Evolutionary conservation across 441 rosid genomes (phyloP), one percentile per base, ranked within the genome.

Genomic region (Jatropha multifida): DNA sequence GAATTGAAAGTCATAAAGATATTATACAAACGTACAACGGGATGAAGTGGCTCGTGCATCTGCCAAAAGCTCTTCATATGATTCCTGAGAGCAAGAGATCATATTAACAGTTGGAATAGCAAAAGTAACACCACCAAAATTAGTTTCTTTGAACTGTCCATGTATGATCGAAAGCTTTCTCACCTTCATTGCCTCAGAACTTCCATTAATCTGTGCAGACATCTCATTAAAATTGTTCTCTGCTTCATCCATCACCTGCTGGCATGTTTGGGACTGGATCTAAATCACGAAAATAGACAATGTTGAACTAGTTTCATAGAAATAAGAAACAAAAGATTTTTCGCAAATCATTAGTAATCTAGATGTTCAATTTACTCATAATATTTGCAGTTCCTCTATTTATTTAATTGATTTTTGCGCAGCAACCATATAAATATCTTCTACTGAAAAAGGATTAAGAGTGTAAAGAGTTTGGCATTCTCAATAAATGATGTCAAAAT

Each of bases 171-270:
- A 56, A 48, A 65, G 40, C 20, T 58, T 67, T 32, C 37, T 71
- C 49, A 82, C 89, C 86, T 83, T 85, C 87, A 83, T 83, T 65
- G 83, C 85, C 71, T 83, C 77, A 55, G 26, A 78, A 77, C 74
- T 84, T 60, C 71, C 83, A 46, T 52, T 32, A 32, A 85, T 86
- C 83, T 75, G 83, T 79, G 71, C 85, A 41, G 79, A 71, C 74
- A 82, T 82, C 81, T 82, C 85, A 85, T 81, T 80, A 65, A 75
- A 80, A 69, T 88, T 89, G 78, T 82, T 83, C 70, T 86, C 91
- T 65, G 79, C 81, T 80, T 83, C 86, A 73, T 82, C 88, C 73
- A 78, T 81, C 69, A 81, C 68, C 77, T 85, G 81, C 77, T 86
- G 88, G 78, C 87, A 76, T 55, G 81, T 69, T 71, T 83, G 89